Percentiles rank a stretch among this genome's conserved stretches.
These are phyloP conservation scores for Lyophyllum atratum DNA, from an alignment of 768 basidiomycete genomes.

Conservation along the genomic window DNA sequence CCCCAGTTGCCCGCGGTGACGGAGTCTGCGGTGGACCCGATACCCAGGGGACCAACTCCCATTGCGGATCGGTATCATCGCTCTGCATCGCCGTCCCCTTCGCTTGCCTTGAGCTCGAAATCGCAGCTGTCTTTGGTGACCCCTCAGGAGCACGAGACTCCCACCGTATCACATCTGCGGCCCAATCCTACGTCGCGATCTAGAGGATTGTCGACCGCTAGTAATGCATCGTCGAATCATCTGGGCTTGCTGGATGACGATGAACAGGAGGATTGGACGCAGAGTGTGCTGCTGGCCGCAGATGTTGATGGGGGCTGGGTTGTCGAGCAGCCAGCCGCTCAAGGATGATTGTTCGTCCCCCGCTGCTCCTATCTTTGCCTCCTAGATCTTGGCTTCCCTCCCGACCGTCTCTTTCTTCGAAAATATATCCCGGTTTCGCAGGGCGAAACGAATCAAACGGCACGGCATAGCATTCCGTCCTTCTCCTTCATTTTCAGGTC, in stretches of 20 bases:
- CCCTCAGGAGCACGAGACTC: constrained; percentile 6
- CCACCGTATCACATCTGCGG: constrained; percentile 23
- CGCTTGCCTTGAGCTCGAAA: constrained; percentile 20
- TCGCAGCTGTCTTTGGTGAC: constrained; percentile 20
- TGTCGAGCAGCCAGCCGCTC: not conserved
- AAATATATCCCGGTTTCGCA: not conserved
- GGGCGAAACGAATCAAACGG: constrained; percentile 1
- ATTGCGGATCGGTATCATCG: constrained; percentile 37
- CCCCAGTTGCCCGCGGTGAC: not conserved
- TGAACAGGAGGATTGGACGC: constrained; percentile 68
- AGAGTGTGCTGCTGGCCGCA: constrained; percentile 73
- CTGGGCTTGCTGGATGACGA: constrained; percentile 49
- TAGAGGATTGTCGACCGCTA: constrained; percentile 27
- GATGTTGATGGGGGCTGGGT: constrained; percentile 43
- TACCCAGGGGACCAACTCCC: constrained; percentile 30
- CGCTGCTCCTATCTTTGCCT: not conserved
- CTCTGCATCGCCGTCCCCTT: constrained; percentile 18
- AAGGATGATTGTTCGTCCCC: not conserved
- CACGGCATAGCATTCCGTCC: constrained; percentile 5
- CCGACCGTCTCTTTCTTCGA: no score
- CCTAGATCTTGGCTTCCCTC: not conserved
- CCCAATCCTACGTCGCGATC: constrained; percentile 20
- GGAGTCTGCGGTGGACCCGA: constrained; percentile 8
- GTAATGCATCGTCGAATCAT: constrained; percentile 45
- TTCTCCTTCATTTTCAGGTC: not conserved